phyloP scores from a whole-genome alignment of 139 green algal species.

The Bryopsis sp. region DNA sequence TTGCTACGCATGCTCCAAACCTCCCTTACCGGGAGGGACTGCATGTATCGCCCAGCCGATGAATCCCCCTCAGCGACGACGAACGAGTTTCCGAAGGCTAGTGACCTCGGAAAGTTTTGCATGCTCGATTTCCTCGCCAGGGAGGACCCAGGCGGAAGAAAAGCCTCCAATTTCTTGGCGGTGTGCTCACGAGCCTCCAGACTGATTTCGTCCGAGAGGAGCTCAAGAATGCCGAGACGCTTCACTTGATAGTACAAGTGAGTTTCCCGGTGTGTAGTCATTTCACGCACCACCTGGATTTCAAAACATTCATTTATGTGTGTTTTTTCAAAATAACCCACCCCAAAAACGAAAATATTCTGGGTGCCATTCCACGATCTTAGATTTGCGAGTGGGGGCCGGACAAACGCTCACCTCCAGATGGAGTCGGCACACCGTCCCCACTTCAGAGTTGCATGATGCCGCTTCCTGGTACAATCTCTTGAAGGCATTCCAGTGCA shows the following conservation, averaged over 20 bases:
- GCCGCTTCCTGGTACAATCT: background rate
- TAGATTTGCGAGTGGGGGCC: background rate
- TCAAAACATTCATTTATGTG: too few relatives aligned
- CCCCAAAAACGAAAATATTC: background rate
- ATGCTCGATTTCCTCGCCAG: too few relatives aligned
- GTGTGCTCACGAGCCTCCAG: background rate
- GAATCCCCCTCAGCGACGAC: too few relatives aligned
- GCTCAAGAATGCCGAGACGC: conserved; percentile 1
- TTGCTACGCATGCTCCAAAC: too few relatives aligned
- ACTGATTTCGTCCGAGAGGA: background rate
- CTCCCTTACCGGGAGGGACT: too few relatives aligned
- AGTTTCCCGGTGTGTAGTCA: too few relatives aligned
- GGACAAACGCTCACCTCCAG: background rate
- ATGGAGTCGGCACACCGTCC: conserved; percentile 1
- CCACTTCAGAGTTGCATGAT: background rate
- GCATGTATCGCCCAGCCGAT: too few relatives aligned
- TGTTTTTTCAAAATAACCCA: too few relatives aligned
- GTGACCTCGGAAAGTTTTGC: too few relatives aligned
- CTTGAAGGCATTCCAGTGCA: conserved; percentile 13
- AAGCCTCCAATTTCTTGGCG: background rate
- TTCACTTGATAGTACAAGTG: background rate
- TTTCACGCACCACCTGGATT: too few relatives aligned
- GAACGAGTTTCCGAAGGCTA: too few relatives aligned
- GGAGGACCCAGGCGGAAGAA: too few relatives aligned
- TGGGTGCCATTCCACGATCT: background rate